Percentiles rank a stretch among this genome's conserved stretches.
Conservation (phyloP, 2,329 filamentous ascomycete species). For the Calonectria montana region DNA sequence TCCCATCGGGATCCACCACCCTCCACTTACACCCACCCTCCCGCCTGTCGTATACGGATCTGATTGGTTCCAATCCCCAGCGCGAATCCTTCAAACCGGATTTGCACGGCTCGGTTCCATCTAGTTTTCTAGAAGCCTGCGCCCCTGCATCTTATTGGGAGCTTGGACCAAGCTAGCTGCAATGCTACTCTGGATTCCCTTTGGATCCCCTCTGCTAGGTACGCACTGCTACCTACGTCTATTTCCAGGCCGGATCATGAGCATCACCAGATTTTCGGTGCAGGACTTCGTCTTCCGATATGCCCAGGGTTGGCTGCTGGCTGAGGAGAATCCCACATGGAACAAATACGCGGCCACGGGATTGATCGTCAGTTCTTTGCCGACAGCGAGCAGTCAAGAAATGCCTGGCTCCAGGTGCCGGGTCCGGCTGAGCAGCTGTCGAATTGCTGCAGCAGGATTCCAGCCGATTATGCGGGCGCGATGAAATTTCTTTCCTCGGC, state of each 20-base stretch:
- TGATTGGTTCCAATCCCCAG: slow-evolving; percentile 34
- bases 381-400: slow-evolving; percentile 10
- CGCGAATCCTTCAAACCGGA: slow-evolving; percentile 35
- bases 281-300: background rate
- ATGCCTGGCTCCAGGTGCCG: background rate
- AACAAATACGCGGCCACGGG: background rate
- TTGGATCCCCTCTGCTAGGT: slow-evolving; percentile 20
- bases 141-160: slow-evolving; percentile 43
- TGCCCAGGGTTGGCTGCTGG: slow-evolving; percentile 7
- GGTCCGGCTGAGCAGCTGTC: slow-evolving; percentile 11
- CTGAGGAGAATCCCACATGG: slow-evolving; percentile 5
- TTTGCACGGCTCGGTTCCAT: slow-evolving; percentile 39
- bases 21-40: slow-evolving; percentile 35
- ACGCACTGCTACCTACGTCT: slow-evolving; percentile 12
- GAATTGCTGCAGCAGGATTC: slow-evolving; percentile 14
- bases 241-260: slow-evolving; percentile 10
- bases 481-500: slow-evolving; percentile 10
- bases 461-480: slow-evolving; percentile 9
- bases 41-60: slow-evolving; percentile 30
- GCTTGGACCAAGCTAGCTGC: slow-evolving; percentile 40
- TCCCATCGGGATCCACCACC: slow-evolving; percentile 34
- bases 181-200: slow-evolving; percentile 28
- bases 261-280: slow-evolving; percentile 8
- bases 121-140: slow-evolving; percentile 44
- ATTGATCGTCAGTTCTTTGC: slow-evolving; percentile 14